Evolutionary conservation across 352 stramenopile genomes (phyloP), one percentile per base, ranked within the genome.

Genomic region (Globisporangium nunn): DNA sequence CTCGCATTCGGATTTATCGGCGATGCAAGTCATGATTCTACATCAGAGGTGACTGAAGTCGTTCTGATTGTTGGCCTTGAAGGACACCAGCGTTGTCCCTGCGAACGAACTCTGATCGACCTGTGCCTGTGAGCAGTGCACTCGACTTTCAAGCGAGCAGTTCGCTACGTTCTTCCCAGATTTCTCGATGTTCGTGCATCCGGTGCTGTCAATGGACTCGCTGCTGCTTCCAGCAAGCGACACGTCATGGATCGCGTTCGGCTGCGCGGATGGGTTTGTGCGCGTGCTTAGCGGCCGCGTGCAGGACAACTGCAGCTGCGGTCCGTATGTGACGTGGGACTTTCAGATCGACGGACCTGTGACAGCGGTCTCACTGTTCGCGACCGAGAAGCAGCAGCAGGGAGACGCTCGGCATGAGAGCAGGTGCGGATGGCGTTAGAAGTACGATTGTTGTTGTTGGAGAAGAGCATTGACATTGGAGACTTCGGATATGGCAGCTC

Each of bases 141-240:
- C 67, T 46, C 78, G 75, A 3, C 61, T 92, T 33, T 55, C 70
- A 7, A 85, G 73, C 23, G 72, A 85, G 10, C 79, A 89, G 18
- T 88, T 92, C 52, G 73, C 70, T 11, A 35, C 46, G 0, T 92
- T 88, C 53, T 89, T 92, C 56, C 79, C 82, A 10, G 78, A 90
- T 43, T 75, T 92, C 47, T 75, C 64, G 4, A 56, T 72, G 15
- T 88, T 91, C 50, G 54, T 61, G 14, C 69, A 83, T 49, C 75
- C 74, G 0, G 71, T 89, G 23, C 48, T 91, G 37, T 62, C 72
- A 4, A 71, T 87, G 11, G 71, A 88, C 58, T 56, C 62, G 31
- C 61, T 82, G 18, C 52, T 54, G 14, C 37, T 68, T 0, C 48
- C 56, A 10, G 50, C 59, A 10, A 62, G 56, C 18, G 65, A 76